A percentile compares a stretch with the other conserved stretches of the same genome.
These are phyloP conservation scores for Oryza glumipatula DNA, from an alignment of 176 grass and related monocot genomes.

Conservation along the genomic window DNA sequence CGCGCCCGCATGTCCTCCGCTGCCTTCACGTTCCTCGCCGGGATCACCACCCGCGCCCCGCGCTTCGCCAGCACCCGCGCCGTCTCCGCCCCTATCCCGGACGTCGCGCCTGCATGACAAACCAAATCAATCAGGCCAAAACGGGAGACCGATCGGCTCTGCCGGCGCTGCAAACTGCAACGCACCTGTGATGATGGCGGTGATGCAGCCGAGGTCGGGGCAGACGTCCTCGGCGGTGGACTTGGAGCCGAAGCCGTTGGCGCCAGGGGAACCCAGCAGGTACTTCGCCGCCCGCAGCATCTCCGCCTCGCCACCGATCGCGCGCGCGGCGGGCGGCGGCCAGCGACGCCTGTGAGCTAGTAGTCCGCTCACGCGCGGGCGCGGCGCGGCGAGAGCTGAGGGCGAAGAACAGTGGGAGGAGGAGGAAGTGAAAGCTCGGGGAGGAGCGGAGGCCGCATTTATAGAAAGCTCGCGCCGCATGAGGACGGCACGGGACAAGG, in stretches of 20 bases:
- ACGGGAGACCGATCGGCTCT: not conserved
- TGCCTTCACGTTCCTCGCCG: slow-evolving; percentile 75
- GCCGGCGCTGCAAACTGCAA: not conserved
- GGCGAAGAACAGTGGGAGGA: not conserved
- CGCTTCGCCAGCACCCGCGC: slow-evolving; percentile 87
- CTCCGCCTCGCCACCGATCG: not conserved
- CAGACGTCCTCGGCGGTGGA: slow-evolving; percentile 74
- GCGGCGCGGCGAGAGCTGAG: not conserved
- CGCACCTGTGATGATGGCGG: slow-evolving; percentile 76
- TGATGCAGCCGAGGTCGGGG: slow-evolving; percentile 50
- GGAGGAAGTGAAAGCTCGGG: slow-evolving; percentile 35
- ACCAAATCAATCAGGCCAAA: not conserved
- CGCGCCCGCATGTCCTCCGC: slow-evolving; percentile 75
- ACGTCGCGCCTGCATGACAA: slow-evolving; percentile 62
- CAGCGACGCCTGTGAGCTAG: too few species aligned
- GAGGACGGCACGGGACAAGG: not conserved
- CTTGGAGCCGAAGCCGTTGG: slow-evolving; percentile 81
- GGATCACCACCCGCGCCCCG: slow-evolving; percentile 77
- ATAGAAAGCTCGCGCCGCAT: slow-evolving; percentile 45
- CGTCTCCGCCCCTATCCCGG: slow-evolving; percentile 91
- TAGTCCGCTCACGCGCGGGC: too few species aligned
- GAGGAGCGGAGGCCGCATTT: slow-evolving; percentile 46
- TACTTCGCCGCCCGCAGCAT: slow-evolving; percentile 80
- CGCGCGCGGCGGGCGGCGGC: too few species aligned
- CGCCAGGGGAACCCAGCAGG: slow-evolving; percentile 70